Evolutionary conservation across 2,329 filamentous ascomycete species (phyloP).

Genomic region (Alternaria sp.): DNA sequence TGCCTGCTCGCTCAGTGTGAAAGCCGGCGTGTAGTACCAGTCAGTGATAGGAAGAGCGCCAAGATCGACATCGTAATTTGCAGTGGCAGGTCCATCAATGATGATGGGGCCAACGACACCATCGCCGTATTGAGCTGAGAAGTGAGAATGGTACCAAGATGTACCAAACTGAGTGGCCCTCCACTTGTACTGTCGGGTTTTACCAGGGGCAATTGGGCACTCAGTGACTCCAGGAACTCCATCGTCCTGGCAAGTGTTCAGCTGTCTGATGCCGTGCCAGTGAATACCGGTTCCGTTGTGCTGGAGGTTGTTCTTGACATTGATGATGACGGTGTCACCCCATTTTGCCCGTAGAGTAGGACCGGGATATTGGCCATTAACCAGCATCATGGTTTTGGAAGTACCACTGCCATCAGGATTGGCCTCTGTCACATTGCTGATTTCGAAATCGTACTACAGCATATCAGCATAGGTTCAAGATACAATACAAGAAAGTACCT

Average conservation of each 20-base stretch:
- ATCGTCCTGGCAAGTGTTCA: slow-evolving; percentile 58
- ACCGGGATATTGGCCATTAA: slow-evolving; percentile 68
- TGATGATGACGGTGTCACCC: slow-evolving; percentile 54
- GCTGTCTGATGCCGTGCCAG: slow-evolving; percentile 59
- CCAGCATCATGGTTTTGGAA: slow-evolving; percentile 53
- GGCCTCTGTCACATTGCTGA: slow-evolving; percentile 53
- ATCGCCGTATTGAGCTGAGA: slow-evolving; percentile 55
- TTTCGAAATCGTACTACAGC: slow-evolving; percentile 50
- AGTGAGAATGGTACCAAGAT: slow-evolving; percentile 57
- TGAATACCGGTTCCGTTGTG: slow-evolving; percentile 62
- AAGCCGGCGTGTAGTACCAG: slow-evolving; percentile 63
- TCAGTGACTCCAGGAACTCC: slow-evolving; percentile 64
- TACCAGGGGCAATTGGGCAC: slow-evolving; percentile 71
- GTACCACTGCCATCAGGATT: slow-evolving; percentile 53
- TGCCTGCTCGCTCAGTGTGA: slow-evolving; percentile 43
- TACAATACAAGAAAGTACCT: not conserved
- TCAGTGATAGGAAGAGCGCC: slow-evolving; percentile 68
- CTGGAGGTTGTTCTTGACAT: slow-evolving; percentile 50
- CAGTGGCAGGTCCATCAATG: slow-evolving; percentile 54
- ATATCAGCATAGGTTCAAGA: slow-evolving; percentile 11
- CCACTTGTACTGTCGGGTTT: slow-evolving; percentile 66
- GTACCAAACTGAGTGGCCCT: slow-evolving; percentile 61
- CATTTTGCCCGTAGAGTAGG: slow-evolving; percentile 56
- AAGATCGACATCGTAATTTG: slow-evolving; percentile 66
- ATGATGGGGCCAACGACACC: slow-evolving; percentile 54